Percentiles rank a stretch among this genome's conserved stretches.
Evolutionary conservation across 345 rosid species (phyloP).

Genomic region (Sonneratia caseolaris): DNA sequence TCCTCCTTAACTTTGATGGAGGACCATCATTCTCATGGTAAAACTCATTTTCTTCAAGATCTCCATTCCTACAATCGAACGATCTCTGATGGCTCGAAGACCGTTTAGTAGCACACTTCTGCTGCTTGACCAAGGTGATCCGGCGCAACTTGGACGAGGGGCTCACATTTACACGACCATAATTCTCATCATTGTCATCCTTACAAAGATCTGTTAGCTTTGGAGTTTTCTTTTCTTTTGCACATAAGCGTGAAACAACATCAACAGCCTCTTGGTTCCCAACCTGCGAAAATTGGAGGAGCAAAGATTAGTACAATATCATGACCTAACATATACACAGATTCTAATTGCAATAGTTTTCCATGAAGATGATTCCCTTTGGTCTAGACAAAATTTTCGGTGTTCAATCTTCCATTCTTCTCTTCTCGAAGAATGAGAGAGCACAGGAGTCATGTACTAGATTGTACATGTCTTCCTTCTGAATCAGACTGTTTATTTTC

Average conservation of each 20-base stretch:
- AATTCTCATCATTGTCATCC: slow-evolving; percentile 20
- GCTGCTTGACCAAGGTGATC: slow-evolving; percentile 49
- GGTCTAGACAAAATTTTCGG: too few species aligned
- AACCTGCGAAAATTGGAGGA: slow-evolving; percentile 25
- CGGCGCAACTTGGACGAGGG: slow-evolving; percentile 57
- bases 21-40: slow-evolving; percentile 41
- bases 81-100: slow-evolving; percentile 27
- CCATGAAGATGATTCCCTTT: background rate
- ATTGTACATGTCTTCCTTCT: too few species aligned
- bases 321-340: background rate
- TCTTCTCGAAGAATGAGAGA: background rate
- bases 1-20: slow-evolving; percentile 40
- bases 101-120: slow-evolving; percentile 13
- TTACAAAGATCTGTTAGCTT: background rate
- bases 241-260: slow-evolving; percentile 20
- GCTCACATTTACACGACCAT: slow-evolving; percentile 42
- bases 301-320: background rate
- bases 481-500: too few species aligned
- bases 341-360: too few species aligned
- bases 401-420: background rate
- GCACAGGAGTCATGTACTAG: background rate
- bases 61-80: slow-evolving; percentile 14
- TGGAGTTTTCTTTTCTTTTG: slow-evolving; percentile 25
- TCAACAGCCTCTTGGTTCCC: slow-evolving; percentile 70
- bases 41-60: slow-evolving; percentile 29